Conservation (phyloP, 192 early-diverging fungal species). For the Podila horticola region DNA sequence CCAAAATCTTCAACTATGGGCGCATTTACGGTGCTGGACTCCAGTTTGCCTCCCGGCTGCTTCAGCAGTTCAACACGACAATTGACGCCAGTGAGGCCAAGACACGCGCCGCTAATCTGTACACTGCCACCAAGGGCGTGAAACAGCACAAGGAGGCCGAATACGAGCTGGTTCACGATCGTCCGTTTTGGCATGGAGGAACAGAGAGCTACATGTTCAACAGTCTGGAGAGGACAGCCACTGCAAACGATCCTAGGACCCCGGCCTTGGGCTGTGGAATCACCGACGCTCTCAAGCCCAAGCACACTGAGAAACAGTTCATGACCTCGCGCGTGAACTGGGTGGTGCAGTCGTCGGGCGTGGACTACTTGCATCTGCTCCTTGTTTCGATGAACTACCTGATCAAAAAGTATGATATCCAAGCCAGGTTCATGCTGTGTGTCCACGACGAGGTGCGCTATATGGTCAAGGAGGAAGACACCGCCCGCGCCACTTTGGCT, state of each 20-base stretch:
- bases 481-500: slow-evolving; percentile 78
- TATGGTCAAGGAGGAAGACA: slow-evolving; percentile 82
- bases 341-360: slow-evolving; percentile 98
- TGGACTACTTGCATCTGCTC: slow-evolving; percentile 95
- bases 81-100: slow-evolving; percentile 72
- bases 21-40: slow-evolving; percentile 96
- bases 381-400: slow-evolving; percentile 90
- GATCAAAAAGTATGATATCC: slow-evolving; percentile 77
- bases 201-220: slow-evolving; percentile 97
- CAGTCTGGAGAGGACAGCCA: slow-evolving; percentile 83
- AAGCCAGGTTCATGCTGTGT: slow-evolving; percentile 87
- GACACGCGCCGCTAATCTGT: slow-evolving; percentile 76
- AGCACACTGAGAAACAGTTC: slow-evolving; percentile 67
- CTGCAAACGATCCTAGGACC: slow-evolving; percentile 76
- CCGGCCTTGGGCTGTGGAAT: slow-evolving; percentile 91
- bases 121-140: slow-evolving; percentile 84
- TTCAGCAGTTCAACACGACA: slow-evolving; percentile 82
- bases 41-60: slow-evolving; percentile 80
- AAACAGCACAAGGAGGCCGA: slow-evolving; percentile 45
- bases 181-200: slow-evolving; percentile 88
- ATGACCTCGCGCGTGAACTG: slow-evolving; percentile 94
- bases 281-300: slow-evolving; percentile 82
- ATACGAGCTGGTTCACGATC: slow-evolving; percentile 36
- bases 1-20: slow-evolving; percentile 96
- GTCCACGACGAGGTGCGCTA: slow-evolving; percentile 97